Evolutionary conservation across 257 asterid genomes (phyloP), one percentile per base, ranked within the genome.

Genomic region (Solanum chiquidenum): DNA sequence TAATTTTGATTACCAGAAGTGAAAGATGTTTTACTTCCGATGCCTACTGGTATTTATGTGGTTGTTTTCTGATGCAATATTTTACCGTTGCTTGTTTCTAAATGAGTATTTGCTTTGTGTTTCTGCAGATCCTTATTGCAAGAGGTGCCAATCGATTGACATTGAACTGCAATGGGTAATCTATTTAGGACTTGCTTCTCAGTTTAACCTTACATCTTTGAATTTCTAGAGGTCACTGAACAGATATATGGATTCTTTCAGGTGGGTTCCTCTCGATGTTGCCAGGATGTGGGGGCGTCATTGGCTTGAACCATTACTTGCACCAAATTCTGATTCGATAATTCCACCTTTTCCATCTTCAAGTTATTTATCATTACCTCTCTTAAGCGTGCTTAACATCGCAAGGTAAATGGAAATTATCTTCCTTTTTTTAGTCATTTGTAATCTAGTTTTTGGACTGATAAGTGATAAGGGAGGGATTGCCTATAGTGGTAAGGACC

Each of bases 211-310:
- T 12, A 42, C 38, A 37, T 16, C 10, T 86, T 77, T 31, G 34
- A 49, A 31, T 49, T 80, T 82, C 12, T 25, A 31, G 44, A 82
- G 3, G 20, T 49, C 20, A 49, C 86, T n/a, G 83, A 66, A 84
- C 31, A 64, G 79, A 55, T 31, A 10, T 83, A 31, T 88, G 82
- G 21, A 4, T 88, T 91, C 66, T 92, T 93, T 88, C 97, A 97
- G 99, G 90, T 97, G 99, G 99, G 95, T 96, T 75, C 99, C 99
- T 62, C 90, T 94, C 58, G 99, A 97, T 87, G 98, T 97, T 88
- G 98, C 99, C 29, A 94, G 98, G 89, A 95, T 94, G 96, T 96
- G 99, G 99, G 98, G 98, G 7, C 98, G 99, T 75, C 98, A 96
- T 92, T 96, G 99, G 99, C 99, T 97, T 58, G 99, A 97, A 91